Base-by-base conservation (phyloP, 164 flowering plant species). In the Tinospora cordifolia region DNA sequence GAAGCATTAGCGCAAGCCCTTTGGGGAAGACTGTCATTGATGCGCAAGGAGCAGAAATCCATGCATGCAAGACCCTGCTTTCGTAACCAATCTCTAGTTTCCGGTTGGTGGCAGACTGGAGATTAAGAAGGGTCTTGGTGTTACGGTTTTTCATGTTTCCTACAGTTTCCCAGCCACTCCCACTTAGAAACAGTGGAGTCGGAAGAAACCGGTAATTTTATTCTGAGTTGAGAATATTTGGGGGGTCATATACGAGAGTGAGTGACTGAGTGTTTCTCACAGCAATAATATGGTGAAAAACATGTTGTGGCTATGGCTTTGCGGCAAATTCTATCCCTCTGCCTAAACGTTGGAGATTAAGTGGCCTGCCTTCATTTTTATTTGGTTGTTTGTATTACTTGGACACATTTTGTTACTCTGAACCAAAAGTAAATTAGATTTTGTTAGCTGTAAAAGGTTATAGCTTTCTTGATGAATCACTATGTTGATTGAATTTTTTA, bases 1-100 rank as follows among this genome's bases (percentile, higher is more conserved):
- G 51, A 49, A 74, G 44, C 22, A 65, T 91, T 10, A 66, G 71
- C 25, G 69, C 82, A 1, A 73, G 21, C 24, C 60, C 60, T n/a
- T 54, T 24, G 3, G 60, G 60, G 19, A 21, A 54, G 21, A 6
- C 2, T 8, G 9, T 54, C 6, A 54, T 54, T 21, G 60, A 54
- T 17, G 60, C 60, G n/a, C 60, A 54, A 17, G 60, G 24, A 54
- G 60, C 60, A 19, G 25, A 54, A 54, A 54, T 54, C 60, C 21
- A 54, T 54, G 60, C 60, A 5, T 54, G 60, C 60, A 54, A 54
- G 60, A 54, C 24, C 60, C 8, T 54, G 10, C 21, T 54, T 0
- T 21, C 60, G n/a, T 54, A 54, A 21, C n/a, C 8, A 19, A 17
- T 6, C 17, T 49, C 57, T 19, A 14, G 57, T 49, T 10, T 4